Evolutionary conservation across 768 basidiomycete genomes (phyloP).

Genomic region (Panus rudis): DNA sequence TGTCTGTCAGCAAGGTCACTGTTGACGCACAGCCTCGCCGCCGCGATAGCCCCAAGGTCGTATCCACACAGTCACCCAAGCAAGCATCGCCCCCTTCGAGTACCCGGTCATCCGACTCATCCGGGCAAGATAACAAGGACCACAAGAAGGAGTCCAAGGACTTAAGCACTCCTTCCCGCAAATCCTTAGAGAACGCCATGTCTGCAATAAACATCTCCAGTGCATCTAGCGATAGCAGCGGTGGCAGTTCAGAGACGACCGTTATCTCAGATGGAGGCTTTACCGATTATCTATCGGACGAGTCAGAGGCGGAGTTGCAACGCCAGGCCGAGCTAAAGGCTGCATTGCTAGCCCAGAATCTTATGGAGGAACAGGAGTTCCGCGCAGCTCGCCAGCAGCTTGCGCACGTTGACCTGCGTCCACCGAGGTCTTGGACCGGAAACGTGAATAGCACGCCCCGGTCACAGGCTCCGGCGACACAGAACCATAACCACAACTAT

Average conservation of each 20-base stretch:
- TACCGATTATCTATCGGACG: constrained; percentile 87
- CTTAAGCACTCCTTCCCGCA: background rate
- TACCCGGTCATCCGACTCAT: background rate
- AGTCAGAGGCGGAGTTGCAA: constrained; percentile 86
- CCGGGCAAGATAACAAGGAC: constrained; percentile 14
- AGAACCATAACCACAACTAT: too few species aligned
- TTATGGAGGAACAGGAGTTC: constrained; percentile 76
- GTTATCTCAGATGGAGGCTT: constrained; percentile 83
- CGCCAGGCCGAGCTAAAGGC: constrained; percentile 79
- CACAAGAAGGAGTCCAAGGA: constrained; percentile 23
- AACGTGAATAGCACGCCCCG: constrained; percentile 4
- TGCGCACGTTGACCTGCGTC: constrained; percentile 63
- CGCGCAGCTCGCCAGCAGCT: constrained; percentile 75
- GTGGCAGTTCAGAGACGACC: constrained; percentile 65
- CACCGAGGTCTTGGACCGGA: constrained; percentile 71
- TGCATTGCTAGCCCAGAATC: constrained; percentile 69
- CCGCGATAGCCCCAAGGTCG: constrained; percentile 16
- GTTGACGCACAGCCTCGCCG: constrained; percentile 22
- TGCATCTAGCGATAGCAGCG: constrained; percentile 44
- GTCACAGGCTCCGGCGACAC: background rate
- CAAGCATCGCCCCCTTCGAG: background rate
- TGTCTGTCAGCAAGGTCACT: constrained; percentile 31
- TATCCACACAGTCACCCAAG: constrained; percentile 5
- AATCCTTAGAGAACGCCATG: constrained; percentile 32
- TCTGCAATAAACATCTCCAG: constrained; percentile 30